Conservation (phyloP, 305 asterid species). For the Fraxinus platypoda region DNA sequence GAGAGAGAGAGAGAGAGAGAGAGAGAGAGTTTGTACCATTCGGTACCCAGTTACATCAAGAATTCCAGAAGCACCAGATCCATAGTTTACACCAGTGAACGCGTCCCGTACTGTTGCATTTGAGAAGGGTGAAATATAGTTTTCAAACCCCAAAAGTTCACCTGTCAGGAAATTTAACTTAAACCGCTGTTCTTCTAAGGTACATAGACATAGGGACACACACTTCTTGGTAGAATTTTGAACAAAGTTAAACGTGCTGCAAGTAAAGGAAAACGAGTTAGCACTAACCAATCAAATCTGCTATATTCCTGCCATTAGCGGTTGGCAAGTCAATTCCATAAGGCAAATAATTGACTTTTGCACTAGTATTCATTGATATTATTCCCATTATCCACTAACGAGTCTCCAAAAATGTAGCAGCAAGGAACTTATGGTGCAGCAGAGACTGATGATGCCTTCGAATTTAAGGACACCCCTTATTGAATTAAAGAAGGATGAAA, state of each 20-base stretch:
- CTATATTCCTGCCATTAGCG: slow-evolving; percentile 36
- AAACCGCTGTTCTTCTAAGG: no score
- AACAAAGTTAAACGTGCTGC: no score
- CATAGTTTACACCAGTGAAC: slow-evolving; percentile 43
- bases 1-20: no score
- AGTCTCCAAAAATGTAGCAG: slow-evolving; percentile 43
- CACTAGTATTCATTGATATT: slow-evolving; percentile 20
- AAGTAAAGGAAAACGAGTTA: not conserved
- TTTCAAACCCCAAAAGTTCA: slow-evolving; percentile 32
- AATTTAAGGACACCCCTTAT: not conserved
- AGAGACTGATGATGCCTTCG: not conserved
- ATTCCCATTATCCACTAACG: slow-evolving; percentile 44
- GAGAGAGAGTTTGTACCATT: slow-evolving; percentile 10
- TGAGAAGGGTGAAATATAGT: slow-evolving; percentile 26
- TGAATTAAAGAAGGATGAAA: no score
- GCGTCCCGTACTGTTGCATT: slow-evolving; percentile 19
- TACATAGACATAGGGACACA: no score
- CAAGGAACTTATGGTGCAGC: slow-evolving; percentile 36
- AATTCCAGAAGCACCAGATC: slow-evolving; percentile 50
- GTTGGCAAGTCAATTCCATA: slow-evolving; percentile 45
- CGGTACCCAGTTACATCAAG: slow-evolving; percentile 28
- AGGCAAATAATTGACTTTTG: slow-evolving; percentile 31
- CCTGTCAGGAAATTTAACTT: slow-evolving; percentile 18
- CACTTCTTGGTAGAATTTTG: no score
- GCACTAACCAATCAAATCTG: slow-evolving; percentile 31